Conservation (phyloP, 306 rosid species). For the Vigna trinervia region DNA sequence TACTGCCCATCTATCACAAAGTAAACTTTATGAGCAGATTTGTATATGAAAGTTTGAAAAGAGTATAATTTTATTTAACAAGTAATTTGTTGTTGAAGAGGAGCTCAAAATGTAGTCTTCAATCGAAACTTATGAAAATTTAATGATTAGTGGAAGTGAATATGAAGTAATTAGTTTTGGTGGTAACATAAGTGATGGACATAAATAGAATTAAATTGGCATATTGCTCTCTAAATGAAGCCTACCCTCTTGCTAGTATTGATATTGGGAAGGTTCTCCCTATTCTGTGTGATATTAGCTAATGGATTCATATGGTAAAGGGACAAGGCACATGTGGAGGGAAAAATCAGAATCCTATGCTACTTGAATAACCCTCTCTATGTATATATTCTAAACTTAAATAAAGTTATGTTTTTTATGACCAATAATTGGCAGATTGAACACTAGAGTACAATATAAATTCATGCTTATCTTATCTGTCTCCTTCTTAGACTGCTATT, state of each 20-base stretch:
- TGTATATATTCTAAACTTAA: constrained; percentile 25
- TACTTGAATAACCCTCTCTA: constrained; percentile 46
- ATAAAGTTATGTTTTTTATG: constrained; percentile 36
- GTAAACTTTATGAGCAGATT: background rate
- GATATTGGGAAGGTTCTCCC: constrained; percentile 55
- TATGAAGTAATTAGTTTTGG: background rate
- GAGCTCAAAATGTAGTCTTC: background rate
- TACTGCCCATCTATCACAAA: background rate
- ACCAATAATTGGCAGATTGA: constrained; percentile 62
- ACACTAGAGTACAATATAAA: constrained; percentile 15
- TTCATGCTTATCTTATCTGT: constrained; percentile 37
- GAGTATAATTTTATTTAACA: background rate
- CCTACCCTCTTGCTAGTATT: constrained; percentile 48
- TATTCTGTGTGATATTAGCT: constrained; percentile 28
- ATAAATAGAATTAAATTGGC: background rate
- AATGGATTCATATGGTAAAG: constrained; percentile 32
- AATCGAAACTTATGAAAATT: background rate
- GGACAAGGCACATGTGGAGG: constrained; percentile 65
- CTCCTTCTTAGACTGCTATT: constrained; percentile 28
- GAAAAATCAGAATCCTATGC: constrained; percentile 73
- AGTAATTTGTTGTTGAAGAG: background rate
- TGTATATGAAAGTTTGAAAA: background rate
- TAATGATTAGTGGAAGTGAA: background rate
- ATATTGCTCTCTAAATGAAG: constrained; percentile 6
- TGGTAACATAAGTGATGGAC: background rate